Evolutionary conservation across 139 green algal genomes (phyloP).

Genomic region (Yamagishiella unicocca): DNA sequence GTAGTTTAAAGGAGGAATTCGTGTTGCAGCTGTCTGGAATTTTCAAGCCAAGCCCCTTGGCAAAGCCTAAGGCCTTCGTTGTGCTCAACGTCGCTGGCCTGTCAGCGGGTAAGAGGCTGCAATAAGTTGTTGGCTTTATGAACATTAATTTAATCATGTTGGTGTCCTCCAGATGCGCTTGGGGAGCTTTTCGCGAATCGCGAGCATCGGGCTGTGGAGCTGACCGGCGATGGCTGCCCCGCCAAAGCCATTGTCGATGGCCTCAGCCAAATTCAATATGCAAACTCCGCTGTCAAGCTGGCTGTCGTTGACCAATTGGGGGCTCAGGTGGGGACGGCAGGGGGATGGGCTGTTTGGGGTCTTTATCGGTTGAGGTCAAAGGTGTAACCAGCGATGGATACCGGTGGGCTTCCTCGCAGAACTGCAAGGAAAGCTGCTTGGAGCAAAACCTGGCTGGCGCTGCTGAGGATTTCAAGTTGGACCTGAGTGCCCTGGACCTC

Average conservation of each 20-base stretch:
- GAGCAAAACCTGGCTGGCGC: constrained; percentile 27
- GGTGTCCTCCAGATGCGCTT: background rate
- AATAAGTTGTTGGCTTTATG: background rate
- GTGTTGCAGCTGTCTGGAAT: constrained; percentile 19
- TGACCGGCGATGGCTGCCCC: background rate
- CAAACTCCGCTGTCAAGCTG: constrained; percentile 43
- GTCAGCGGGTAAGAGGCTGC: constrained; percentile 12
- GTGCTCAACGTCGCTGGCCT: constrained; percentile 14
- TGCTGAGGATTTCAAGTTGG: background rate
- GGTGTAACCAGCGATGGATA: too few relatives aligned
- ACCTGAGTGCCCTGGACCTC: constrained; percentile 40
- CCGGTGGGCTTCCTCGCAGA: constrained; percentile 13
- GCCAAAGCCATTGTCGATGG: constrained; percentile 12
- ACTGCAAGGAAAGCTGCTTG: constrained; percentile 42
- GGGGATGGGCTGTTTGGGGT: too few relatives aligned
- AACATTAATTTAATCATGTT: background rate
- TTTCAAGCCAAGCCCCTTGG: constrained; percentile 21
- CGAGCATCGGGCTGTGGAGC: background rate
- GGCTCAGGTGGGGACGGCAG: constrained; percentile 41
- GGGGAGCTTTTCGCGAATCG: background rate
- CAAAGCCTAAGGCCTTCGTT: constrained; percentile 39
- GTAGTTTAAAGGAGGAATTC: too few relatives aligned
- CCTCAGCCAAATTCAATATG: background rate
- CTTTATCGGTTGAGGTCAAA: too few relatives aligned
- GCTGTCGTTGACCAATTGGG: constrained; percentile 41